These are phyloP conservation scores for Dovyalis caffra DNA, from an alignment of 345 rosid species.

Conservation along the genomic window DNA sequence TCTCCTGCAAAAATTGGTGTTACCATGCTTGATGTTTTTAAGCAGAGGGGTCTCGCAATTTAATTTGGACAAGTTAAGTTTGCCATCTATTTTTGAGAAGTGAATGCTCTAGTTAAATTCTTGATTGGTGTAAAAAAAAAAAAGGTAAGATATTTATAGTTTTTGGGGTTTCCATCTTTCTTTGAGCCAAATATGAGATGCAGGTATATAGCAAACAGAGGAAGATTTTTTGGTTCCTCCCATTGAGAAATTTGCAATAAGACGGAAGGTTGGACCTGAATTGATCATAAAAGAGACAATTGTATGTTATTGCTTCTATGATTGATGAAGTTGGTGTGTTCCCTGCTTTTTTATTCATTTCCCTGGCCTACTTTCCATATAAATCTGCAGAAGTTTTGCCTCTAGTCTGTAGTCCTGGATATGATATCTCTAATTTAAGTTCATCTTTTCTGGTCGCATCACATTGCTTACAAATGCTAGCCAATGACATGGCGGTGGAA, in stretches of 20 bases:
- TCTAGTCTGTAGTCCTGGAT: no score
- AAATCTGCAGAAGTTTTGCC: background rate
- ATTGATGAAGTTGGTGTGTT: no score
- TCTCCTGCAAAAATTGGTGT: constrained; percentile 91
- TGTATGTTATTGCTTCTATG: background rate
- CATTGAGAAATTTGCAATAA: no score
- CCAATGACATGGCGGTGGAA: no score
- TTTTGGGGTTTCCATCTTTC: background rate
- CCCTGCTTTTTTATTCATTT: no score
- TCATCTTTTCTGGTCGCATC: no score
- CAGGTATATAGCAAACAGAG: background rate
- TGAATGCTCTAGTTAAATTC: background rate
- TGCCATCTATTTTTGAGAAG: background rate
- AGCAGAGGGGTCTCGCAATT: constrained; percentile 59
- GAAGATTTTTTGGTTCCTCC: background rate
- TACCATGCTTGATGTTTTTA: constrained; percentile 75
- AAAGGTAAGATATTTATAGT: background rate
- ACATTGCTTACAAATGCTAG: no score
- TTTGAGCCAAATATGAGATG: background rate
- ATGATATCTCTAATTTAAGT: no score
- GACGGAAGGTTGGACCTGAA: no score
- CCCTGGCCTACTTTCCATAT: background rate
- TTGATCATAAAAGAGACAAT: no score
- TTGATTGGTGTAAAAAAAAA: background rate
- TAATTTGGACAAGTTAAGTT: background rate